phyloP scores from a whole-genome alignment of 352 stramenopile species.

The Plasmopara viticola region DNA sequence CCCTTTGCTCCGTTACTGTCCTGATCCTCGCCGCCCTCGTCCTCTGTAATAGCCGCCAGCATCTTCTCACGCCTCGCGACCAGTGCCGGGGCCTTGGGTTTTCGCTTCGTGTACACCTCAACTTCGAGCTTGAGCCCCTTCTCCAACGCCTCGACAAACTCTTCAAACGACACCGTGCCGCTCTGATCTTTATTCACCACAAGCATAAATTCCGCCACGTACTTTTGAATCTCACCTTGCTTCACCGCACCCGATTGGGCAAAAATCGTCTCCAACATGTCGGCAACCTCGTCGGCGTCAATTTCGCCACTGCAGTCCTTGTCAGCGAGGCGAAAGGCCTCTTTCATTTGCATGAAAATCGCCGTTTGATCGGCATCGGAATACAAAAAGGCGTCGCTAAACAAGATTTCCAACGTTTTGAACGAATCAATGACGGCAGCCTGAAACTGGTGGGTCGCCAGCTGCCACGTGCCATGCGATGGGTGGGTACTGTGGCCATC shows the following conservation, averaged over 20 bases:
- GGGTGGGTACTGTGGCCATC: constrained; percentile 8
- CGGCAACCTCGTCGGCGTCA: constrained; percentile 61
- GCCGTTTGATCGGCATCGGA: constrained; percentile 66
- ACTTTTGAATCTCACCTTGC: constrained; percentile 58
- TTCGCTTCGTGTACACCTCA: constrained; percentile 54
- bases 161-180: constrained; percentile 71
- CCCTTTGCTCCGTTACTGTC: constrained; percentile 1
- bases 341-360: constrained; percentile 83
- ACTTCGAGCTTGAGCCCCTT: constrained; percentile 70
- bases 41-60: constrained; percentile 17
- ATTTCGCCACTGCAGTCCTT: constrained; percentile 74
- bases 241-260: constrained; percentile 55
- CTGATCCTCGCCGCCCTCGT: constrained; percentile 11
- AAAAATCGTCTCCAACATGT: constrained; percentile 76
- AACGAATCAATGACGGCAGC: constrained; percentile 55
- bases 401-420: constrained; percentile 55
- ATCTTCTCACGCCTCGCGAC: constrained; percentile 6
- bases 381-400: constrained; percentile 69
- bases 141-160: constrained; percentile 72
- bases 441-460: constrained; percentile 38
- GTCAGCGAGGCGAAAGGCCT: constrained; percentile 66
- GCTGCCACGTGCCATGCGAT: constrained; percentile 37
- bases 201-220: constrained; percentile 69
- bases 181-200: constrained; percentile 62
- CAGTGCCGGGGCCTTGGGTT: constrained; percentile 24